phyloP scores from a whole-genome alignment of 768 basidiomycete species.

The Artomyces pyxidatus region DNA sequence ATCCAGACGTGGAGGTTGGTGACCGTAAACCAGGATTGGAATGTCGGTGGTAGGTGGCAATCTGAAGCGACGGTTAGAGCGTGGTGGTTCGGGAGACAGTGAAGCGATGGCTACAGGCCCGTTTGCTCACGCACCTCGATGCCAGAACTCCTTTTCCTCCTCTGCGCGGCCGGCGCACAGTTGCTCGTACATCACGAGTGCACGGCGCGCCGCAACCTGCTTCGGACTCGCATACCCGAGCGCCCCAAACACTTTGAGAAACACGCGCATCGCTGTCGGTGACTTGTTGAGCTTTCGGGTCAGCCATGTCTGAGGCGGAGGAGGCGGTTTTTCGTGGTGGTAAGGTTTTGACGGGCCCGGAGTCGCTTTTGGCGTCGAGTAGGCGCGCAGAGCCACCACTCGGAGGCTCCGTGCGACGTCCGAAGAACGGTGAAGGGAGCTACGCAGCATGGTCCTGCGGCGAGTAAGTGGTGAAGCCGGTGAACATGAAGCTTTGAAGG shows the following conservation, averaged over 20 bases:
- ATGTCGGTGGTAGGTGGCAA: slow-evolving; percentile 82
- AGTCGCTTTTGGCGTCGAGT: background rate
- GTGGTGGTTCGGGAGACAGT: background rate
- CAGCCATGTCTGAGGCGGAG: slow-evolving; percentile 14
- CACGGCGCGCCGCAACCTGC: slow-evolving; percentile 13
- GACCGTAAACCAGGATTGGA: slow-evolving; percentile 95
- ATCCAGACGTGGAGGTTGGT: slow-evolving; percentile 92
- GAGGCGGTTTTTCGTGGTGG: slow-evolving; percentile 5
- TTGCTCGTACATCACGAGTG: slow-evolving; percentile 11
- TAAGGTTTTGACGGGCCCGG: slow-evolving; percentile 13
- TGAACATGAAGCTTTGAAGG: too few species aligned
- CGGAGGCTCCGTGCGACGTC: too few species aligned
- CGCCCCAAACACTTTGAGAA: slow-evolving; percentile 12
- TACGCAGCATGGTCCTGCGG: too few species aligned
- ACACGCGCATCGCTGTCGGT: slow-evolving; percentile 8
- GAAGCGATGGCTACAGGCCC: background rate
- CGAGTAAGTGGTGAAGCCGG: too few species aligned
- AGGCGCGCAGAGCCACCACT: background rate
- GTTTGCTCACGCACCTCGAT: slow-evolving; percentile 1
- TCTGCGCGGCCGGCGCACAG: slow-evolving; percentile 12
- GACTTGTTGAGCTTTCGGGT: slow-evolving; percentile 14
- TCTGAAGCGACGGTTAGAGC: slow-evolving; percentile 33
- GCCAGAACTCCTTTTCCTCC: slow-evolving; percentile 15
- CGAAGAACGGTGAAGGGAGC: too few species aligned
- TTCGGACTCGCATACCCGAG: slow-evolving; percentile 11